Conservation (phyloP, 352 stramenopile species). For the Phytopythium boreale region DNA sequence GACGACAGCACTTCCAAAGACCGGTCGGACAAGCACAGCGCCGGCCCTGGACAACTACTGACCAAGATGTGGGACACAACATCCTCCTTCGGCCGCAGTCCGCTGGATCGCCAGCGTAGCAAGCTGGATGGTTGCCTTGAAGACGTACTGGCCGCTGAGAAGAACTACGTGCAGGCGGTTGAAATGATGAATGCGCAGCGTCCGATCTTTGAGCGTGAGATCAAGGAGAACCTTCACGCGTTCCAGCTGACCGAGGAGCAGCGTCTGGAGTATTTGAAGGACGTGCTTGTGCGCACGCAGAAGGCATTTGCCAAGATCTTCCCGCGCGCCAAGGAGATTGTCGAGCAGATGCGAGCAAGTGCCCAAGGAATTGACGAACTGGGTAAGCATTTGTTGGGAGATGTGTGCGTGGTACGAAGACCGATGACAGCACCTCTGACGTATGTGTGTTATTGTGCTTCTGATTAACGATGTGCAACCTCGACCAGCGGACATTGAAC, state of each 20-base stretch:
- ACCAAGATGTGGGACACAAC: constrained; percentile 84
- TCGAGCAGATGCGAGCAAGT: constrained; percentile 50
- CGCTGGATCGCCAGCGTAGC: constrained; percentile 57
- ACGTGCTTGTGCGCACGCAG: constrained; percentile 67
- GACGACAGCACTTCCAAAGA: constrained; percentile 41
- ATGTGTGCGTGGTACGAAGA: background rate
- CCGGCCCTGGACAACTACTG: constrained; percentile 57
- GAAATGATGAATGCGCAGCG: constrained; percentile 69
- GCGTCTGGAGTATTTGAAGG: constrained; percentile 74
- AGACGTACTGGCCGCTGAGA: constrained; percentile 66
- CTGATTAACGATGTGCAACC: background rate
- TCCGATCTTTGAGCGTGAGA: constrained; percentile 60
- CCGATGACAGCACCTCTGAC: background rate
- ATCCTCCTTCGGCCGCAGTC: constrained; percentile 60
- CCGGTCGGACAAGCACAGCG: constrained; percentile 56
- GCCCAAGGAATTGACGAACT: constrained; percentile 60
- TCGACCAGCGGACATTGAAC: constrained; percentile 63
- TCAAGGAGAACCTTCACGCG: constrained; percentile 72
- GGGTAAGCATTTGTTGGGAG: constrained; percentile 30
- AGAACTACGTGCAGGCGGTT: constrained; percentile 61
- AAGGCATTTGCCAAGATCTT: constrained; percentile 51
- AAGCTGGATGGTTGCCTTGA: constrained; percentile 62
- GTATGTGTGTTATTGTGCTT: background rate
- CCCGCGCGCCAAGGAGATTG: constrained; percentile 34
- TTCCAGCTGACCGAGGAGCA: constrained; percentile 86